These are phyloP conservation scores for Thecamonas trahens DNA, from an alignment of 78 protist species.

Conservation along the genomic window DNA sequence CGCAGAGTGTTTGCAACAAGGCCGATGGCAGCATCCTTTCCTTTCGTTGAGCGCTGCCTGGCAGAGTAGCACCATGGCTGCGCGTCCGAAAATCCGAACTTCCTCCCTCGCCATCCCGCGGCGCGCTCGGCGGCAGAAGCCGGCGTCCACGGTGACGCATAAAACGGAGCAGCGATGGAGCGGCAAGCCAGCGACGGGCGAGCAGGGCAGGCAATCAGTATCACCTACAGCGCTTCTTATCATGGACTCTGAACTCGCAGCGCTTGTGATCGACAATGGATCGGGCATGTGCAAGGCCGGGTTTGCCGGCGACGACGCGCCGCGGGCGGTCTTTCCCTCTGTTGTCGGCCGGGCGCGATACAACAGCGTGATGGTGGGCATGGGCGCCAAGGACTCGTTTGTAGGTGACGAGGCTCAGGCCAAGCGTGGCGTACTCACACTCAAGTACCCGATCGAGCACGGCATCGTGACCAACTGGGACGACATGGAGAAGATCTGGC, in stretches of 20 bases:
- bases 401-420: slow-evolving; percentile 92
- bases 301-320: slow-evolving; percentile 84
- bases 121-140: too few relatives aligned
- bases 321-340: slow-evolving; percentile 79
- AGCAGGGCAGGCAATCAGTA: too few relatives aligned
- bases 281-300: slow-evolving; percentile 96
- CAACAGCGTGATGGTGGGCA: slow-evolving; percentile 70
- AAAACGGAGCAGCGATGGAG: too few relatives aligned
- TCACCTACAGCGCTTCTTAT: too few relatives aligned
- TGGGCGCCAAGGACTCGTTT: slow-evolving; percentile 77
- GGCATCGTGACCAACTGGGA: slow-evolving; percentile 98
- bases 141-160: too few relatives aligned
- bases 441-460: slow-evolving; percentile 93
- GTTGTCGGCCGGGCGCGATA: slow-evolving; percentile 81
- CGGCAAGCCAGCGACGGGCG: too few relatives aligned
- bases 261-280: slow-evolving; percentile 87
- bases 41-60: too few relatives aligned
- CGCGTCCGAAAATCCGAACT: too few relatives aligned
- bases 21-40: too few relatives aligned
- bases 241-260: slow-evolving; percentile 22
- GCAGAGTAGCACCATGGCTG: too few relatives aligned
- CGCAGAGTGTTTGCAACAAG: too few relatives aligned
- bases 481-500: slow-evolving; percentile 96
- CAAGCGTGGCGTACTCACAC: slow-evolving; percentile 74
- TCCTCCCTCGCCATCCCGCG: too few relatives aligned